Evolutionary conservation across 2,329 filamentous ascomycete genomes (phyloP).

Genomic region (Seiridium unicorne): DNA sequence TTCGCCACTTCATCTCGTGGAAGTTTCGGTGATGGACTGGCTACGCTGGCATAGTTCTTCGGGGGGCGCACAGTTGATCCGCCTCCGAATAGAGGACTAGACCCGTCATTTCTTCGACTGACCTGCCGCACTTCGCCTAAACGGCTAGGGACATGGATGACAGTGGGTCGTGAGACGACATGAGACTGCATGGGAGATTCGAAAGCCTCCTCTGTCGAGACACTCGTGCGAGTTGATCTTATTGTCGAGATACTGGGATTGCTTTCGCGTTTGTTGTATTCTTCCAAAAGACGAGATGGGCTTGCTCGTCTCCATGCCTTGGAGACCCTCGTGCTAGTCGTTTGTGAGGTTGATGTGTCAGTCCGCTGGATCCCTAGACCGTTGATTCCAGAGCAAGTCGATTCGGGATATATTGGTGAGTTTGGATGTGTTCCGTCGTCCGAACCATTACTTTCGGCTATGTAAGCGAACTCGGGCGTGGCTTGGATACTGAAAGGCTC

Average conservation of each 20-base stretch:
- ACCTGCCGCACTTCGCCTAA: conserved; percentile 25
- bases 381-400: background rate
- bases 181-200: conserved; percentile 25
- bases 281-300: conserved; percentile 8
- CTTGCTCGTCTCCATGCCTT: conserved; percentile 24
- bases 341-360: conserved; percentile 12
- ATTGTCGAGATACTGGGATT: conserved; percentile 21
- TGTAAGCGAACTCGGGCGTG: conserved; percentile 29
- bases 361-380: conserved; percentile 16
- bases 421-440: conserved; percentile 11
- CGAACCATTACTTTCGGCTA: conserved; percentile 13
- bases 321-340: conserved; percentile 22
- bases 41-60: conserved; percentile 17
- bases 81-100: conserved; percentile 24
- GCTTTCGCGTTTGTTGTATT: conserved; percentile 20
- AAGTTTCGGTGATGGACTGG: conserved; percentile 6
- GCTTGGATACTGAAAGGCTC: conserved; percentile 29
- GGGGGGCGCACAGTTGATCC: conserved; percentile 21
- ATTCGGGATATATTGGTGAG: background rate
- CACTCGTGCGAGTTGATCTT: conserved; percentile 26
- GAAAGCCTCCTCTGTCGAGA: conserved; percentile 23
- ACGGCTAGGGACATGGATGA: conserved; percentile 29
- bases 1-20: background rate
- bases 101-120: conserved; percentile 22
- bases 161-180: conserved; percentile 24